A percentile compares a stretch with the other conserved stretches of the same genome.
Evolutionary conservation across 2,329 filamentous ascomycete species (phyloP).

Genomic region (Claviceps spartinae): DNA sequence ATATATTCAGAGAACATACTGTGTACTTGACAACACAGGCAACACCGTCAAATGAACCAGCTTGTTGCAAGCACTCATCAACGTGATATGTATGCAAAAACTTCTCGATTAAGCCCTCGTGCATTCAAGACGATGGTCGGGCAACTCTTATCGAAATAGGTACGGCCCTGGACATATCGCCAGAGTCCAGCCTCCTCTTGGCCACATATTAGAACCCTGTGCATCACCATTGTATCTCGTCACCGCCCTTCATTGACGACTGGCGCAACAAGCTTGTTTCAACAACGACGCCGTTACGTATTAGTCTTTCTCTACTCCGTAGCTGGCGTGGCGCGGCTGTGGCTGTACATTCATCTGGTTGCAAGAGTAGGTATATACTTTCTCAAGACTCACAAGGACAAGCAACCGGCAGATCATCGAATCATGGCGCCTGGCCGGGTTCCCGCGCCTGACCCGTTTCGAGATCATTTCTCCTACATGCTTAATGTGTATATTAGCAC

Average conservation of each 20-base stretch:
- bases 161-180: too few relatives aligned
- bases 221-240: slow-evolving; percentile 24
- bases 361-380: slow-evolving; percentile 20
- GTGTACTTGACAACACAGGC: too few relatives aligned
- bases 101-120: too few relatives aligned
- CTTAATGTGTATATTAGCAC: slow-evolving; percentile 41
- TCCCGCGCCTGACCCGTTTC: slow-evolving; percentile 28
- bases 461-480: slow-evolving; percentile 38
- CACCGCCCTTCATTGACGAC: slow-evolving; percentile 21
- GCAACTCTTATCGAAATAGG: too few relatives aligned
- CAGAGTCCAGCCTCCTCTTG: too few relatives aligned
- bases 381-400: slow-evolving; percentile 31
- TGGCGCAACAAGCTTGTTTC: slow-evolving; percentile 46
- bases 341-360: too few relatives aligned
- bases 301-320: slow-evolving; percentile 11
- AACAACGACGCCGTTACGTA: slow-evolving; percentile 39
- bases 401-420: slow-evolving; percentile 42
- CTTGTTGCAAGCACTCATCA: too few relatives aligned
- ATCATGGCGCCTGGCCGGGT: slow-evolving; percentile 43
- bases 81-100: too few relatives aligned
- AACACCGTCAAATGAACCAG: too few relatives aligned
- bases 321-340: too few relatives aligned
- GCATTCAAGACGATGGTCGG: too few relatives aligned
- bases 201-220: slow-evolving; percentile 19
- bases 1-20: too few relatives aligned